A percentile compares a stretch with the other conserved stretches of the same genome.
phyloP scores from a whole-genome alignment of 257 asterid genomes.

The Nicotiana otophora region DNA sequence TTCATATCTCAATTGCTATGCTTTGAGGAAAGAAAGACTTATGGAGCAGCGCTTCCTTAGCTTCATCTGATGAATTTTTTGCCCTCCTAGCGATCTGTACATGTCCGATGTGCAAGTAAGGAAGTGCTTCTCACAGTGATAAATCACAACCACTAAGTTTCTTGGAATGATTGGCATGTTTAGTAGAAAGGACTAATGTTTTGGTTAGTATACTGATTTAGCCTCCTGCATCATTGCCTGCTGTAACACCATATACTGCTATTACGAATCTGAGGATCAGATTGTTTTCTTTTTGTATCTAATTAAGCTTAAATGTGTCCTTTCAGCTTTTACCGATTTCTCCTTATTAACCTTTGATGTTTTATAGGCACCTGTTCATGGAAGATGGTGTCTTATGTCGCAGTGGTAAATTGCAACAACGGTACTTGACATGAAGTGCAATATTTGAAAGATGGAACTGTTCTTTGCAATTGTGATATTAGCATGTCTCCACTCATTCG shows the following conservation, averaged over 20 bases:
- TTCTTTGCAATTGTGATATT: constrained; percentile 33
- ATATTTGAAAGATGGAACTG: constrained; percentile 34
- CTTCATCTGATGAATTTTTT: not conserved
- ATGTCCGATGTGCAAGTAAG: not conserved
- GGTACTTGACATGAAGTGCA: not conserved
- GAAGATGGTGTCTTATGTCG: not conserved
- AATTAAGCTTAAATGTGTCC: not conserved
- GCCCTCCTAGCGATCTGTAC: not conserved
- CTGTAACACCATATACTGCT: too few relatives aligned
- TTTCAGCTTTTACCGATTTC: not conserved
- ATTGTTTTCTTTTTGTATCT: not conserved
- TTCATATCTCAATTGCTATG: not conserved
- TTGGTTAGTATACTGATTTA: not conserved
- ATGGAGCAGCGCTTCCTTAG: too few relatives aligned
- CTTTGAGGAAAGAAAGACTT: not conserved
- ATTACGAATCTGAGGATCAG: not conserved
- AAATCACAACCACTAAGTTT: not conserved
- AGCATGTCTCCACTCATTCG: constrained; percentile 34
- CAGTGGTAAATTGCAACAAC: not conserved
- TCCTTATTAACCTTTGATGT: not conserved
- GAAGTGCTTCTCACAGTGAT: not conserved
- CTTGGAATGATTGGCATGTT: not conserved
- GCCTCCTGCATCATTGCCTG: too few relatives aligned
- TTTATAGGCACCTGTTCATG: not conserved
- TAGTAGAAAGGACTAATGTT: not conserved